Evolutionary conservation across 75 land plant species (phyloP).

Genomic region (Chamaecyparis obtusa): DNA sequence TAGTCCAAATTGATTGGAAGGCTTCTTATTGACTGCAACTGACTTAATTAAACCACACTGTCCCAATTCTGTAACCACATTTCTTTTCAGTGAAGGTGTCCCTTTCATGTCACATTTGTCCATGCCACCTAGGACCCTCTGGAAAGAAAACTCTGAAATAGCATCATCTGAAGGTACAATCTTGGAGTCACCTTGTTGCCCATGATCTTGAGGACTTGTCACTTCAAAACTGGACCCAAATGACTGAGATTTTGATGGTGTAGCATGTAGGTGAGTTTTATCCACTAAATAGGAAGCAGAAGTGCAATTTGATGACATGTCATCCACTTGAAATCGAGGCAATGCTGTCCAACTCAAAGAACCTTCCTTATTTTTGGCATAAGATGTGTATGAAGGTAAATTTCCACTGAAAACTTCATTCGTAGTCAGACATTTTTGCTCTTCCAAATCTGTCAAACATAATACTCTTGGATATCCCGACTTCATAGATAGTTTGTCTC

Average conservation of each 20-base stretch:
- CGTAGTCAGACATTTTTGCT: background rate
- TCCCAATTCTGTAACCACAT: background rate
- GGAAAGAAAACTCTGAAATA: constrained; percentile 7
- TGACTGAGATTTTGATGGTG: background rate
- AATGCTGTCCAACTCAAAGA: background rate
- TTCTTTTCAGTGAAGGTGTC: constrained; percentile 8
- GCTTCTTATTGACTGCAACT: background rate
- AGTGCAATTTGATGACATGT: background rate
- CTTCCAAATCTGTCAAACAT: constrained; percentile 4
- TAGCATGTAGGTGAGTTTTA: background rate
- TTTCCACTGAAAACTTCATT: background rate
- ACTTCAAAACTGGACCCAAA: background rate
- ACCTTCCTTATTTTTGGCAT: background rate
- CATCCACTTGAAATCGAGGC: background rate
- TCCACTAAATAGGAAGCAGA: background rate
- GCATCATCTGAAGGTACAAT: background rate
- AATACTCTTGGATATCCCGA: background rate
- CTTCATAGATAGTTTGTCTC: background rate
- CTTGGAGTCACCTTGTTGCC: background rate
- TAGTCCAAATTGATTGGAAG: background rate
- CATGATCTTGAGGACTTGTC: background rate
- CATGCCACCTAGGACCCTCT: background rate
- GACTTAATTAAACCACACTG: background rate
- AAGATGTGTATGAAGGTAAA: background rate
- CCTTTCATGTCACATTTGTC: background rate